These are phyloP conservation scores for Penicillium goetzii DNA, from an alignment of 495 filamentous ascomycete species.

Conservation along the genomic window DNA sequence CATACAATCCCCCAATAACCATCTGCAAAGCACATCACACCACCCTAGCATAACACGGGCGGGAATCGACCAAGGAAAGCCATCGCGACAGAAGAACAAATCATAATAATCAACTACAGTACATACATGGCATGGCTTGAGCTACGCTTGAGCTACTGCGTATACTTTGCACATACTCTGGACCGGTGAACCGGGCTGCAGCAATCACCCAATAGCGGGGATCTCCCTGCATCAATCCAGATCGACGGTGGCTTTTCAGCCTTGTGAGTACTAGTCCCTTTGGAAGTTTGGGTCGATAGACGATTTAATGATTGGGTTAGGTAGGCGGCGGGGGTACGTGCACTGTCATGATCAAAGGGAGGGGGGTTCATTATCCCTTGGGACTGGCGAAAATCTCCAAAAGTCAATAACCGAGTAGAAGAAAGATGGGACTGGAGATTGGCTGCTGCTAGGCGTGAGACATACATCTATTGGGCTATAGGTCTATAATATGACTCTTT, in stretches of 20 bases:
- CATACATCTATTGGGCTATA: neutral
- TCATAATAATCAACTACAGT: neutral
- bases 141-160: neutral
- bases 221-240: constrained; percentile 25
- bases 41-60: constrained; percentile 1
- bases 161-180: neutral
- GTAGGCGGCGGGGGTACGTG: neutral
- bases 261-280: constrained; percentile 9
- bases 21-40: constrained; percentile 21
- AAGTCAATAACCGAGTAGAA: neutral
- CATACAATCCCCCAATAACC: neutral
- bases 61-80: neutral
- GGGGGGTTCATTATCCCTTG: neutral
- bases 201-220: constrained; percentile 20
- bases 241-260: constrained; percentile 29
- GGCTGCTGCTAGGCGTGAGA: neutral
- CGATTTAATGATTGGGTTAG: neutral
- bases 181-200: constrained; percentile 4
- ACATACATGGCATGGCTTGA: neutral
- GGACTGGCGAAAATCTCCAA: neutral
- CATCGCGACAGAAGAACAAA: constrained; percentile 4
- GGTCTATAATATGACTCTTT: neutral
- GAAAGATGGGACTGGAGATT: neutral
- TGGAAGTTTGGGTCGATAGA: neutral
- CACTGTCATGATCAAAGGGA: neutral